Conservation (phyloP, 1,284 basidiomycete genomes). For the Sanghuangporus sanghuang region DNA sequence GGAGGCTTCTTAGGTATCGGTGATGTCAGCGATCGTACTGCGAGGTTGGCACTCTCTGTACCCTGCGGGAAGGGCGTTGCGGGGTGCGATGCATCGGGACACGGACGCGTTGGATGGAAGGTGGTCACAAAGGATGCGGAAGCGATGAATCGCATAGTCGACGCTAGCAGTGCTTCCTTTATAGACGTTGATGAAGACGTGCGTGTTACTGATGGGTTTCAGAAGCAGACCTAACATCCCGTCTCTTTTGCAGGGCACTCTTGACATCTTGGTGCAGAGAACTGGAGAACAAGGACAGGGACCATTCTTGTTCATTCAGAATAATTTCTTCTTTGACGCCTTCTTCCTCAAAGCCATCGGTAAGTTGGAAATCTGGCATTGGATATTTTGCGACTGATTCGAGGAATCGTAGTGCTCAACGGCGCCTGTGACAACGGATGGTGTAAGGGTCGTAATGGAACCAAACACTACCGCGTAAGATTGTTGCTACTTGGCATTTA, state of each 20-base stretch:
- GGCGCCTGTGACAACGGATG: conserved; percentile 84
- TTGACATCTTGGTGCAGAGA: conserved; percentile 90
- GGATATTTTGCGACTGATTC: conserved; percentile 1
- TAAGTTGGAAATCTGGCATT: conserved; percentile 30
- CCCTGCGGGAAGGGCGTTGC: conserved; percentile 56
- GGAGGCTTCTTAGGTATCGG: conserved; percentile 28
- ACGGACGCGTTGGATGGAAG: conserved; percentile 57
- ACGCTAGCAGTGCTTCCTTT: conserved; percentile 79
- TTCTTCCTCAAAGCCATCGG: conserved; percentile 97
- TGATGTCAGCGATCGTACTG: conserved; percentile 39
- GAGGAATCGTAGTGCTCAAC: conserved; percentile 65
- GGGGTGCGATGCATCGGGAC: conserved; percentile 46
- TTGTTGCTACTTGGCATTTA: not conserved
- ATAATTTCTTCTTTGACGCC: conserved; percentile 98
- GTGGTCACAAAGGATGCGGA: conserved; percentile 59
- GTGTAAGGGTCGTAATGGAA: conserved; percentile 61
- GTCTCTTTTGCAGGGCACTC: conserved; percentile 65
- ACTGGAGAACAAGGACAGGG: conserved; percentile 62
- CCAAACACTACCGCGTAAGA: conserved; percentile 66
- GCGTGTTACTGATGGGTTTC: conserved; percentile 27
- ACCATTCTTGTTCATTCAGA: conserved; percentile 82
- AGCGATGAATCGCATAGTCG: conserved; percentile 61
- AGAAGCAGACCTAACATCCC: conserved; percentile 10
- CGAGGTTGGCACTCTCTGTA: conserved; percentile 68
- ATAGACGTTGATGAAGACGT: conserved; percentile 97